phyloP scores from a whole-genome alignment of 371 early-diverging fungal species.

The Syncephalis plumigaleata region DNA sequence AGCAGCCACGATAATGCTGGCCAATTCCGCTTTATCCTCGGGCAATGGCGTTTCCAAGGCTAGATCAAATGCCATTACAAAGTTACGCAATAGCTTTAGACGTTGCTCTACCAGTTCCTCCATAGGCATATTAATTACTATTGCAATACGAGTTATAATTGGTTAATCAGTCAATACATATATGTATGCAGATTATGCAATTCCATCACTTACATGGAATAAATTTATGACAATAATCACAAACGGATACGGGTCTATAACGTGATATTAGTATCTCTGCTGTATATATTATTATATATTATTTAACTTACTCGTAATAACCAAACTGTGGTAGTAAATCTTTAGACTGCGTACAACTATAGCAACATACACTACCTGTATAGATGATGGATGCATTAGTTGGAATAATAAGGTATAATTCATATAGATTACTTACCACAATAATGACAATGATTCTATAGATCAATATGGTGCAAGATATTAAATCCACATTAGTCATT shows the following conservation, averaged over 20 bases:
- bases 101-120: too few species aligned
- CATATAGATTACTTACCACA: conserved; percentile 19
- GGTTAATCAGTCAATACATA: background rate
- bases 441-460: conserved; percentile 19
- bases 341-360: conserved; percentile 18
- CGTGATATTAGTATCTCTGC: background rate
- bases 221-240: background rate
- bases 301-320: conserved; percentile 20
- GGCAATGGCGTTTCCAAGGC: too few species aligned
- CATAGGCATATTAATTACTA: too few species aligned
- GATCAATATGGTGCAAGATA: too few species aligned
- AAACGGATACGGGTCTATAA: conserved; percentile 1
- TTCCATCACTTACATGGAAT: background rate
- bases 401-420: background rate
- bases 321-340: conserved; percentile 22
- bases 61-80: too few species aligned
- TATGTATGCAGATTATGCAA: background rate
- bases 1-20: conserved; percentile 5
- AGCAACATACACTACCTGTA: conserved; percentile 23
- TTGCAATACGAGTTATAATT: too few species aligned
- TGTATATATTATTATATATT: background rate
- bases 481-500: background rate
- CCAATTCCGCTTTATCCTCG: too few species aligned
- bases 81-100: too few species aligned
- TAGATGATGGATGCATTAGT: background rate